phyloP scores from a whole-genome alignment of 2,329 filamentous ascomycete genomes.

The Anthostomella pinea region DNA sequence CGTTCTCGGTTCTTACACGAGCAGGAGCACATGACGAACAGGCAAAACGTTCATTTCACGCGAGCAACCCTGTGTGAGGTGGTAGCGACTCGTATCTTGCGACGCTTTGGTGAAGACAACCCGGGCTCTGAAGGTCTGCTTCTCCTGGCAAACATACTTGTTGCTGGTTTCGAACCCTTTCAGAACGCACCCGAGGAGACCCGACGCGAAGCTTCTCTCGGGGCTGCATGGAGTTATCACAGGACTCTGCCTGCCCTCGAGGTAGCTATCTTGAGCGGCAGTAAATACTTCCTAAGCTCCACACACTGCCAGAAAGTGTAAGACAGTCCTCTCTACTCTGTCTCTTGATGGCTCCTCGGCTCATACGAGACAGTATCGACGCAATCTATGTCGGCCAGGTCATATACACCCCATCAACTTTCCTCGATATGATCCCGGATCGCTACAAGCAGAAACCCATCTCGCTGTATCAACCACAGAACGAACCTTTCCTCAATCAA shows the following conservation, averaged over 20 bases:
- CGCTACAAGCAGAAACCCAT: constrained; percentile 84
- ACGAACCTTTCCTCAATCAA: constrained; percentile 75
- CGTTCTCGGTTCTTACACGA: constrained; percentile 76
- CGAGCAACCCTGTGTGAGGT: constrained; percentile 77
- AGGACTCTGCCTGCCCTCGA: constrained; percentile 74
- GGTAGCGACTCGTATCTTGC: constrained; percentile 72
- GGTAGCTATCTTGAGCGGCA: constrained; percentile 78
- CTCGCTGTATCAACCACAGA: constrained; percentile 73
- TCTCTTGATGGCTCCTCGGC: not conserved
- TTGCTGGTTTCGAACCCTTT: constrained; percentile 82
- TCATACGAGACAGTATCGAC: constrained; percentile 50
- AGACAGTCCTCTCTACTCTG: constrained; percentile 17
- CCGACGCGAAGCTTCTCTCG: constrained; percentile 53
- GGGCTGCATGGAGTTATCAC: constrained; percentile 46
- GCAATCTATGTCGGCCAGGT: constrained; percentile 79
- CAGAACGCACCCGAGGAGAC: constrained; percentile 74
- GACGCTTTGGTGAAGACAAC: constrained; percentile 76
- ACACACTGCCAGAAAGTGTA: constrained; percentile 76
- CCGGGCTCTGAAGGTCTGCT: constrained; percentile 68
- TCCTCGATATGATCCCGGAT: constrained; percentile 81
- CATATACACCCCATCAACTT: constrained; percentile 77
- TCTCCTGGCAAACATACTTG: constrained; percentile 72
- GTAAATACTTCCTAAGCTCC: constrained; percentile 73
- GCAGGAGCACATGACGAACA: constrained; percentile 70
- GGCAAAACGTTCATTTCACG: constrained; percentile 78